Conservation (phyloP, 2,329 filamentous ascomycete genomes). For the Lasiodiplodia theobromae region DNA sequence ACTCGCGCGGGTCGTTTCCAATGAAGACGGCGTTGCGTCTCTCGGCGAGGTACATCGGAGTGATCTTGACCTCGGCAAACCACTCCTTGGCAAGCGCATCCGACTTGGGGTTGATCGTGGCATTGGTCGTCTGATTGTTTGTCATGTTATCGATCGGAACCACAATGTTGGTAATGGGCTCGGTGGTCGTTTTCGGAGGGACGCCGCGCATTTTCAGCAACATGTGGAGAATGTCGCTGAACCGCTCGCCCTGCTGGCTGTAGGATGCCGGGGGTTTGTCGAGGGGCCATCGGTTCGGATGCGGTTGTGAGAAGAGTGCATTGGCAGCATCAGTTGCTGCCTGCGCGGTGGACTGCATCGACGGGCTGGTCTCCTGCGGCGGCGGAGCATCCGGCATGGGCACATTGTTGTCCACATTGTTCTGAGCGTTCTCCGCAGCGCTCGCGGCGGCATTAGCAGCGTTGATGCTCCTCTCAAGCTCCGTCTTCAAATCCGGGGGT, state of each 20-base stretch:
- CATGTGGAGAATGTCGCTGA: slow-evolving; percentile 64
- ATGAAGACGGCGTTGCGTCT: slow-evolving; percentile 40
- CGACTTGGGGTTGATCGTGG: slow-evolving; percentile 39
- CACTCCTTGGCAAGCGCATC: slow-evolving; percentile 44
- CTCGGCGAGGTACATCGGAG: slow-evolving; percentile 39
- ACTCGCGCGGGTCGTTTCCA: slow-evolving; percentile 43
- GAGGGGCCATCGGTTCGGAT: slow-evolving; percentile 57
- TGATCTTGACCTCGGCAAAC: slow-evolving; percentile 46
- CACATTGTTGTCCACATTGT: slow-evolving; percentile 9
- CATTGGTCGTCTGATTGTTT: slow-evolving; percentile 27
- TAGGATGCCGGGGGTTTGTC: slow-evolving; percentile 60
- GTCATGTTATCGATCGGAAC: slow-evolving; percentile 33
- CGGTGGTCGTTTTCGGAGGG: slow-evolving; percentile 47
- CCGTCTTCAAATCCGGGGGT: slow-evolving; percentile 19
- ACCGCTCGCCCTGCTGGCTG: slow-evolving; percentile 63
- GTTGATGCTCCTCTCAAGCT: slow-evolving; percentile 25
- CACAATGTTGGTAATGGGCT: slow-evolving; percentile 44
- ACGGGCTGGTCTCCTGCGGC: background rate
- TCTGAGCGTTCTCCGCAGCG: background rate
- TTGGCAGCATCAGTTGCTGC: slow-evolving; percentile 8
- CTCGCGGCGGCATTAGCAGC: slow-evolving; percentile 16
- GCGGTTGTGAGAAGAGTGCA: slow-evolving; percentile 18
- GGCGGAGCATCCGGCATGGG: slow-evolving; percentile 16
- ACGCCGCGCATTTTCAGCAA: slow-evolving; percentile 64
- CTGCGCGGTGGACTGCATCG: background rate